These are phyloP conservation scores for Colletotrichum theobromicola DNA, from an alignment of 2,329 filamentous ascomycete species.

Conservation along the genomic window DNA sequence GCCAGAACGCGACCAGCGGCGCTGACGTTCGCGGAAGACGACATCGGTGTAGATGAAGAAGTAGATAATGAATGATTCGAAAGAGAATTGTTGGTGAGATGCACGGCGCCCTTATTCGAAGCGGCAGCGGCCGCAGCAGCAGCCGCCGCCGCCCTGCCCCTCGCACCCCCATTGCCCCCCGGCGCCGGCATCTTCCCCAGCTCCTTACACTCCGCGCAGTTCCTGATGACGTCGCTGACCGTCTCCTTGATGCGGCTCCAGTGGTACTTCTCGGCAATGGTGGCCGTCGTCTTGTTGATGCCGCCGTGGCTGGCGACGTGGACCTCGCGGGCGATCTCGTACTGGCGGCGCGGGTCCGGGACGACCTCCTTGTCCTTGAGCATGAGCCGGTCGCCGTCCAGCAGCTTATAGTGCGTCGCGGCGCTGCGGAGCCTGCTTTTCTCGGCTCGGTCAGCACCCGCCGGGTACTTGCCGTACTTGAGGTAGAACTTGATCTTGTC, in stretches of 20 bases:
- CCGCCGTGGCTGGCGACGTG: conserved; percentile 83
- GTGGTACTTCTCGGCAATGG: conserved; percentile 92
- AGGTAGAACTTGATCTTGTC: conserved; percentile 99
- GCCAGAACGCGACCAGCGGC: conserved; percentile 16
- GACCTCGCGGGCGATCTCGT: conserved; percentile 81
- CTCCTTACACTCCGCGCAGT: conserved; percentile 90
- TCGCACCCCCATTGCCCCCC: conserved; percentile 1
- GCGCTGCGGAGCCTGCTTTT: conserved; percentile 94
- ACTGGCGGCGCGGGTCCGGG: conserved; percentile 86
- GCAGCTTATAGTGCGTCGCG: conserved; percentile 91
- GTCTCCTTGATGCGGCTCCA: conserved; percentile 99
- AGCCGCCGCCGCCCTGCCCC: not conserved
- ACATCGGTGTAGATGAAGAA: not conserved
- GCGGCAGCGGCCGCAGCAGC: not conserved
- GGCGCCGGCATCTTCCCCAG: conserved; percentile 59
- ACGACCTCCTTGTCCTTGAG: conserved; percentile 98
- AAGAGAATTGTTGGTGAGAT: not conserved
- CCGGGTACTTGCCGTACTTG: conserved; percentile 91
- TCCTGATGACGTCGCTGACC: conserved; percentile 91
- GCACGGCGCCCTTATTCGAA: not conserved
- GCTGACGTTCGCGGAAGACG: conserved; percentile 15
- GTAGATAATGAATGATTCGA: not conserved
- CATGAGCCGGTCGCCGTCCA: conserved; percentile 83
- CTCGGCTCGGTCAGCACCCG: conserved; percentile 90
- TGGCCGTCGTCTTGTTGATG: conserved; percentile 97